A percentile compares a stretch with the other conserved stretches of the same genome.
These are phyloP conservation scores for Cercospora brassicicola DNA, from an alignment of 2,329 filamentous ascomycete species.

Conservation along the genomic window DNA sequence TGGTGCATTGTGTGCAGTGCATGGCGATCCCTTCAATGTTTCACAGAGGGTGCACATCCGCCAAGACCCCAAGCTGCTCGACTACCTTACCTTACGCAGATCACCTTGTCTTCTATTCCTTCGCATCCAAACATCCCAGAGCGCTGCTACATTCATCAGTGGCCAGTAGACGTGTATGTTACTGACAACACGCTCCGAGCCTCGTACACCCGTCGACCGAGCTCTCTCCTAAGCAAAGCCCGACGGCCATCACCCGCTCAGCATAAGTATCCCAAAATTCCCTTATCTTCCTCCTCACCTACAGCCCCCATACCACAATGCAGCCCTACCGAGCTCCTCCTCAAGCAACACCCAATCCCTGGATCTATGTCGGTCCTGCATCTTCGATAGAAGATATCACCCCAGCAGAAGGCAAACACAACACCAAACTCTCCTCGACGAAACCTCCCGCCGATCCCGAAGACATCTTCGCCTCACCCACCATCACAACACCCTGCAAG, in stretches of 20 bases:
- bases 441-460: constrained; percentile 15
- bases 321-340: constrained; percentile 5
- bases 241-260: neutral
- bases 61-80: neutral
- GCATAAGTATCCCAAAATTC: neutral
- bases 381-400: constrained; percentile 59
- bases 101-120: neutral
- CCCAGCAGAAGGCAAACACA: constrained; percentile 42
- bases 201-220: neutral
- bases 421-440: constrained; percentile 45
- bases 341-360: constrained; percentile 35
- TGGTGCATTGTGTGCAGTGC: neutral
- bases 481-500: constrained; percentile 50
- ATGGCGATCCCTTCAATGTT: neutral
- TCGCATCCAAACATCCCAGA: neutral
- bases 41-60: neutral
- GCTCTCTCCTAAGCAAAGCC: neutral
- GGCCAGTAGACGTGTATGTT: neutral
- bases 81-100: neutral
- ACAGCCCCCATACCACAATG: neutral
- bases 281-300: neutral
- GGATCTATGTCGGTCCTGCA: constrained; percentile 57
- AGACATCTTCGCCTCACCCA: neutral
- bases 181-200: neutral
- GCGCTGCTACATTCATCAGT: too few relatives aligned